Conservation (phyloP, 441 rosid species). For the Populus hybrid region DNA sequence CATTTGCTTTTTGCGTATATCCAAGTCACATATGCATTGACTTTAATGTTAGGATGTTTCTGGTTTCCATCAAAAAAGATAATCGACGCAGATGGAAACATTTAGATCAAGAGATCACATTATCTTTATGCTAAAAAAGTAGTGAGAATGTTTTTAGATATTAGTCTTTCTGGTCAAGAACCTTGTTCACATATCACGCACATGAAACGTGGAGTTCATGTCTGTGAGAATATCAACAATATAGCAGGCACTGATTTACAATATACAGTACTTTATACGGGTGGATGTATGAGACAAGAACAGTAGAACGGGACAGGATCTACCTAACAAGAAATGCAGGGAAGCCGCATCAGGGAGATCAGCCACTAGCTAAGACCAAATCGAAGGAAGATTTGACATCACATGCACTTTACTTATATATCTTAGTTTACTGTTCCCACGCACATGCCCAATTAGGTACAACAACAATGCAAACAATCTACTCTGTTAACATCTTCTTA, state of each 20-base stretch:
- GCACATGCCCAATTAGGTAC: background rate
- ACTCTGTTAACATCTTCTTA: background rate
- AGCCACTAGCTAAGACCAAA: background rate
- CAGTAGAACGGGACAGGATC: background rate
- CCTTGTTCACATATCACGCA: background rate
- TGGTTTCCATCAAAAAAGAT: background rate
- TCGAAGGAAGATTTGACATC: background rate
- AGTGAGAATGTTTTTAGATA: background rate
- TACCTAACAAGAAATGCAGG: background rate
- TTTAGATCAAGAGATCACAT: background rate
- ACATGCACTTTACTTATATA: background rate
- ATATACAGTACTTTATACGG: no score
- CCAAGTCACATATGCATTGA: background rate
- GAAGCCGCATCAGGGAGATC: background rate
- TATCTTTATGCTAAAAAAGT: background rate
- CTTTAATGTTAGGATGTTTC: background rate
- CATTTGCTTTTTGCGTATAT: background rate
- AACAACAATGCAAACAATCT: background rate
- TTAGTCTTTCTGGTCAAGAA: background rate
- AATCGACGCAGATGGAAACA: background rate
- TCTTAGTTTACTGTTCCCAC: background rate
- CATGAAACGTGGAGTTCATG: background rate
- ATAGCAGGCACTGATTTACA: background rate
- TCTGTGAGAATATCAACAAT: background rate
- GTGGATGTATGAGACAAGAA: background rate